Evolutionary conservation across 164 flowering plant species (phyloP), one percentile per base, ranked within the genome.

Genomic region (Vitis labrusca): DNA sequence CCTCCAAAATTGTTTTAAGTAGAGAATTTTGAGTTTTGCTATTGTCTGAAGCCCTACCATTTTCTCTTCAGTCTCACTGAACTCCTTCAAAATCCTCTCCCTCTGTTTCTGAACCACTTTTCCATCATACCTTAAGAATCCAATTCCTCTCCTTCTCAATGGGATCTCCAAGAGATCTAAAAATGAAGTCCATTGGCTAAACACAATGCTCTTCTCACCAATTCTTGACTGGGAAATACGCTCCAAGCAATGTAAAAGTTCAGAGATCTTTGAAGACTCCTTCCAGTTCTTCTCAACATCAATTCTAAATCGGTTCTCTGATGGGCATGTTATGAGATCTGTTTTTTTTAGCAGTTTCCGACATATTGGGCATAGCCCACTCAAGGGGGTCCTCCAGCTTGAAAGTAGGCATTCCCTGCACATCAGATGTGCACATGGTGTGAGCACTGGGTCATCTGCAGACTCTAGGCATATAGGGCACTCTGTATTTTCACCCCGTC

Each of bases 151-250:
- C 49, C 71, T 83, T 54, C 17, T 77, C 76, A 92, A 69, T 23
- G 94, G 84, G 29, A 85, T 85, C 82, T 92, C 87, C 68, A 92
- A 48, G 14, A 91, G 88, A 76, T 92, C 96, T 64, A 91, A 73
- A 79, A 92, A 92, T 57, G 96, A 78, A 54, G 98, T 92, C 96
- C 94, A 92, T 70, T 91, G 94, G 73, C 97, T 92, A 55, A 92
- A 92, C 15, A 91, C 72, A 48, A 92, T 88, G 84, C 89, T 84
- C 81, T 92, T 92, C 73, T 87, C 91, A 13, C 86, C 88, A 56
- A 81, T 65, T 9, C 82, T 71, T 1, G 83, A 78, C 10, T 4
- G 50, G 0, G 69, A 61, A 16, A 88, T 71, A 0, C 9, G 14
- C 65, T 87, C 90, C 77, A 91, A 71, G 81, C 85, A 91, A 15